Base-by-base conservation (phyloP, 2,329 filamentous ascomycete genomes). In the Apiospora marii region DNA sequence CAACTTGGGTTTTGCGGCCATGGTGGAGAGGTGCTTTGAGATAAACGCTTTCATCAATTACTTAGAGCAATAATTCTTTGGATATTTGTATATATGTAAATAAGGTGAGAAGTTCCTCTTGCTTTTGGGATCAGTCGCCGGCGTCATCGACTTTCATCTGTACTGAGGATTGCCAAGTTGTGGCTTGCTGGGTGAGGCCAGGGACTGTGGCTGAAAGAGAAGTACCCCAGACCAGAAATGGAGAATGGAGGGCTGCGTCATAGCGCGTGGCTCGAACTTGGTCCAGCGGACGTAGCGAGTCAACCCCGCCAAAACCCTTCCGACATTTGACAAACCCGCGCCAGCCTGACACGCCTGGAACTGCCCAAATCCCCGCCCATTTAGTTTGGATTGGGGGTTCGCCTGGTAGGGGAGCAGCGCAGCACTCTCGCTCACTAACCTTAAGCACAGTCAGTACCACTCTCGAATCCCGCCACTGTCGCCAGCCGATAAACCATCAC, bases 1-100 rank as follows among this genome's bases (percentile, higher is more conserved):
- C 74, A 90, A 80, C 75, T 83, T 86, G 68, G 81, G 75, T 75
- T 80, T 83, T 12, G 80, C 74, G 44, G 83, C 76, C 84, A 85
- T 85, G 73, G 71, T 81, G 71, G 70, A 74, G 70, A 72, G 19
- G 7, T 4, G 67, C 37, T 58, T 67, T 49, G 22, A 34, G n/a
- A 48, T 30, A 8, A 14, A 16, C 1, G 19, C 4, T 48, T 30
- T 68, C 44, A 68, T 68, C 1, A 68, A 19, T 30, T 68, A 27
- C 44, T 44, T 24, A 2, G 8, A 68, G 0, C 14, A 19, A 27
- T 27, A 12, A 1, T 12, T 12, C 13, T 4, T 22, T 4, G 0
- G 13, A 19, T 12, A 22, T 53, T 53, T 58, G n/a, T n/a, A n/a
- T n/a, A n/a, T n/a, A n/a, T n/a, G n/a, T n/a, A n/a, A n/a, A n/a